Base-by-base conservation (phyloP, 2,329 filamentous ascomycete species). In the Cladosporium cucumerinum region DNA sequence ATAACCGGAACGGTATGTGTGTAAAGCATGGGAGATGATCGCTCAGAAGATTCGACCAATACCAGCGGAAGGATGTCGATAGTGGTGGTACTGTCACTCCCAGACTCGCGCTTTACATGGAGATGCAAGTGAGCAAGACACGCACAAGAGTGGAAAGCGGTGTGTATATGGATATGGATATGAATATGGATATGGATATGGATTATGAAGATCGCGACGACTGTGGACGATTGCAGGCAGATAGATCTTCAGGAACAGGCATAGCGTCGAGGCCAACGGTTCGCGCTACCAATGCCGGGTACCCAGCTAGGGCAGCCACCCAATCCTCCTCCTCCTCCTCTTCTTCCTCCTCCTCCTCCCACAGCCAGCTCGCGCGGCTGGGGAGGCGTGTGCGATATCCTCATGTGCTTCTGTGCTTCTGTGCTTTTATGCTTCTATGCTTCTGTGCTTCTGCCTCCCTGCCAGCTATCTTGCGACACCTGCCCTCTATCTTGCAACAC, bases 301-400 rank as follows among this genome's bases (percentile, higher is more conserved):
- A 23, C 18, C 18, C 34, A 26, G 21, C 54, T 57, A 57, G 54
- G 6, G 30, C 28, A 32, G 30, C 58, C n/a, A n/a, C n/a, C 26
- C 58, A 61, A 61, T 49, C 58, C 58, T 51, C 57, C 43, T 43
- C 36, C 36, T 43, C 36, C 36, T 36, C 34, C 12, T n/a, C n/a
- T n/a, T n/a, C n/a, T n/a, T n/a, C n/a, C n/a, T 49, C 58, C 58
- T 51, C 57, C 43, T 43, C 36, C 36, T 43, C 36, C 36, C n/a
- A n/a, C n/a, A n/a, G n/a, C n/a, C 36, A n/a, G 36, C 32, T 60
- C 57, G 8, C 26, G 10, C 25, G 36, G 21, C 36, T 25, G 36
- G n/a, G 46, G 34, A 39, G 34, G 32, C 34, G n/a, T 21, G 39
- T 21, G 39, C 39, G 39, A 46, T 46, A 46, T 43, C 36, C 36